Percentiles rank a stretch among this genome's conserved stretches.
Evolutionary conservation across 495 filamentous ascomycete genomes (phyloP).

Genomic region (Penicillium psychrofluorescens): DNA sequence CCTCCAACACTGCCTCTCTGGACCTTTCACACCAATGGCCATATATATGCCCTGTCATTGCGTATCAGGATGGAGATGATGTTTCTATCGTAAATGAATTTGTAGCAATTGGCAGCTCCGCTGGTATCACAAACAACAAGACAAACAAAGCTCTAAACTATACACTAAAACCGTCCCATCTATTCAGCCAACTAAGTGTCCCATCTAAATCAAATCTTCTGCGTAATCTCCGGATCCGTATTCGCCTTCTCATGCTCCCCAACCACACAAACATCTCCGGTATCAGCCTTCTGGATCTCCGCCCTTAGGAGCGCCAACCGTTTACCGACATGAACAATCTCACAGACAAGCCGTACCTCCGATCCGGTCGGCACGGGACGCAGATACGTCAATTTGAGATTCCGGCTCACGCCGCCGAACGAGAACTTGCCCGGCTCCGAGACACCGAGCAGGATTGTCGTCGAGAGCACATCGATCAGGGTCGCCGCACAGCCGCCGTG

Average conservation of each 20-base stretch:
- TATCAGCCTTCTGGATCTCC: slow-evolving; percentile 33
- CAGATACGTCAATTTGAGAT: slow-evolving; percentile 61
- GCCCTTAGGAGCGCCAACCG: slow-evolving; percentile 39
- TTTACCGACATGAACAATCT: slow-evolving; percentile 57
- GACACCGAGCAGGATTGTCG: slow-evolving; percentile 47
- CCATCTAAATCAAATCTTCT: slow-evolving; percentile 14
- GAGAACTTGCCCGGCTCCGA: slow-evolving; percentile 55
- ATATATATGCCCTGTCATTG: too few species aligned
- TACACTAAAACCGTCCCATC: neutral
- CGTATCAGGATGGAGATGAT: too few species aligned
- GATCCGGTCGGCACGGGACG: slow-evolving; percentile 49
- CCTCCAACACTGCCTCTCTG: neutral
- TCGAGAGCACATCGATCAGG: slow-evolving; percentile 61
- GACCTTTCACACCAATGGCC: too few species aligned
- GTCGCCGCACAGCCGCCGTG: slow-evolving; percentile 66
- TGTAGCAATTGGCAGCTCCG: too few species aligned
- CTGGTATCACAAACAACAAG: too few species aligned
- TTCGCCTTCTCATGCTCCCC: slow-evolving; percentile 67
- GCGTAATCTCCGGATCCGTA: slow-evolving; percentile 41
- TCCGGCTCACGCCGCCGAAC: slow-evolving; percentile 57
- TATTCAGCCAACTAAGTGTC: too few species aligned
- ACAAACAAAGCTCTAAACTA: neutral
- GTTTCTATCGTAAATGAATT: too few species aligned
- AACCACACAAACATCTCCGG: slow-evolving; percentile 49
- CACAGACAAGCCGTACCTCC: slow-evolving; percentile 47